Base-by-base conservation (phyloP, 331 rosid species). In the Malus hybrid region DNA sequence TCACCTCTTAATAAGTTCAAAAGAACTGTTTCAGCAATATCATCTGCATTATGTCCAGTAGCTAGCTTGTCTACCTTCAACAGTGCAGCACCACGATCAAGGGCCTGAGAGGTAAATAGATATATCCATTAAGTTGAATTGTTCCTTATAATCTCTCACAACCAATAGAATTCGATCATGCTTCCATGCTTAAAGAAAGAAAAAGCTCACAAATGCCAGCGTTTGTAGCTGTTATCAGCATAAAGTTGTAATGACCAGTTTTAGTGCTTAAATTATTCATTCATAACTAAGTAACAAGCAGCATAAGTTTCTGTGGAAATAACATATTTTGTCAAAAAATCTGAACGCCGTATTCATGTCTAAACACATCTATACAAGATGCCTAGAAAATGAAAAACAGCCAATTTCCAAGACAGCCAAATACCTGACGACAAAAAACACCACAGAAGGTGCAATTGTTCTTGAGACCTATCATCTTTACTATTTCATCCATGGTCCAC, bases 371-470 rank as follows among this genome's bases (percentile, higher is more conserved):
- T 0, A 27, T 16, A 33, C 11, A 42, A 24, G 19, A 27, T 22
- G n/a, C 29, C 48, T 22, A 19, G 19, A 67, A 56, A 56, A 57
- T 3, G 33, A 13, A 32, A 36, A 22, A 36, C 28, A 36, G 24
- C 56, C 29, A 54, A 70, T n/a, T 10, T 32, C 29, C 54, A 63
- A 44, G 39, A 54, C 20, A 39, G 16, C 1, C 3, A 14, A 57
- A 56, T 67, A 89, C 96, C 91, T 94, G 97, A 3, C 97, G 86
- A 39, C 96, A 93, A 76, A 94, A 94, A 63, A 94, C 99, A 11
- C 97, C 99, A 54, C 99, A 94, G 84, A 94, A 94, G 7, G 99
- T 94, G 86, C 99, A 94, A 56, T 94, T 94, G 72, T 92, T 94
- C 86, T 92, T 94, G 22, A 87, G 77, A 67, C 97, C 97, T 22